Evolutionary conservation across 768 basidiomycete genomes (phyloP).

Genomic region (Peribolospora baueri): DNA sequence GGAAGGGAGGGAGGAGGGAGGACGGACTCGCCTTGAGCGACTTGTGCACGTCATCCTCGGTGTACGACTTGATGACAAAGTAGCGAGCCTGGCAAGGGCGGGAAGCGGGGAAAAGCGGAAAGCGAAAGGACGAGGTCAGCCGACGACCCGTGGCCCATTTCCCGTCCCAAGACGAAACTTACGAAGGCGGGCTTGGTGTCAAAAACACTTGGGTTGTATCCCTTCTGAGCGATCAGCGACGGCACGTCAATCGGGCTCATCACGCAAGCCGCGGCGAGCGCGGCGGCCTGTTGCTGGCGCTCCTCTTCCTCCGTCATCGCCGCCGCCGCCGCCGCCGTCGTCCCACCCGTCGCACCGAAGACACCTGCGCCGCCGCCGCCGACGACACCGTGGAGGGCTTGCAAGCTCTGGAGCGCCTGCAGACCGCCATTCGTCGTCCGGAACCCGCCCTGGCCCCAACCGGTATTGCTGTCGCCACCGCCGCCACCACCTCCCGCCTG

Average conservation of each 20-base stretch:
- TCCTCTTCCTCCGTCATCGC: slow-evolving; percentile 21
- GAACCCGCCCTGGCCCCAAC: too few relatives aligned
- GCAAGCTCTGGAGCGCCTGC: neutral
- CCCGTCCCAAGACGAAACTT: slow-evolving; percentile 16
- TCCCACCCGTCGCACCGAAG: neutral
- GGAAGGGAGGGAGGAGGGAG: neutral
- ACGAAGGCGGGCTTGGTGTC: slow-evolving; percentile 58
- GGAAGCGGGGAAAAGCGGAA: too few relatives aligned
- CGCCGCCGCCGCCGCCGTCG: slow-evolving; percentile 10
- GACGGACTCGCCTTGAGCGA: slow-evolving; percentile 27
- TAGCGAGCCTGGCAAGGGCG: slow-evolving; percentile 46
- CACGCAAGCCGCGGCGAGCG: slow-evolving; percentile 20
- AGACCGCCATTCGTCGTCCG: too few relatives aligned
- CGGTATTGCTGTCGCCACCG: too few relatives aligned
- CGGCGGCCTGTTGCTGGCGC: slow-evolving; percentile 16
- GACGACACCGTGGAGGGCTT: slow-evolving; percentile 3
- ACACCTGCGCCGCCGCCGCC: neutral
- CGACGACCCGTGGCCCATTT: neutral
- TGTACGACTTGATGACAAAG: slow-evolving; percentile 98
- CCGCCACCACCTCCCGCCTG: too few relatives aligned
- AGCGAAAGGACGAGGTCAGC: too few relatives aligned
- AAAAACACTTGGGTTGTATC: slow-evolving; percentile 70
- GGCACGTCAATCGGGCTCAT: slow-evolving; percentile 61
- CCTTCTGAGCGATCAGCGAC: slow-evolving; percentile 59
- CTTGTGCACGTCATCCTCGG: slow-evolving; percentile 97